These are phyloP conservation scores for Papiliotrema laurentii DNA, from an alignment of 1,284 basidiomycete species.

Conservation along the genomic window DNA sequence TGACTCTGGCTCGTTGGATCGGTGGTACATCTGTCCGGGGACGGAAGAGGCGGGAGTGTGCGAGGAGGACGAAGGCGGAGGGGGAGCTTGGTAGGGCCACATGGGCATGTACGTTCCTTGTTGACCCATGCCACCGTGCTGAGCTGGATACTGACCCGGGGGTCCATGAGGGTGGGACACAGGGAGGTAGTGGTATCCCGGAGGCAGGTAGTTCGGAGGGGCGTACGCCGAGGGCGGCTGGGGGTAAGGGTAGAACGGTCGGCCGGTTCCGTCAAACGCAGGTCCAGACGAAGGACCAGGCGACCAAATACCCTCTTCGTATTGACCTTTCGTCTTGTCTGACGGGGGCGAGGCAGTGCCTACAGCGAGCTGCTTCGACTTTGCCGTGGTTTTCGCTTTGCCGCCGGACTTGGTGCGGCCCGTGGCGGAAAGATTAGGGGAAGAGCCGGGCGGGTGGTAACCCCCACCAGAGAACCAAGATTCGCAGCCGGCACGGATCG, in stretches of 20 bases:
- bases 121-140: slow-evolving; percentile 12
- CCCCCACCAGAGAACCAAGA: slow-evolving; percentile 39
- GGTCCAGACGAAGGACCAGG: slow-evolving; percentile 28
- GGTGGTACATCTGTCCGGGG: background rate
- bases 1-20: background rate
- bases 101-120: slow-evolving; percentile 18
- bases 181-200: slow-evolving; percentile 34
- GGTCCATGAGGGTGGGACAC: slow-evolving; percentile 15
- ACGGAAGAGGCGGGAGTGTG: background rate
- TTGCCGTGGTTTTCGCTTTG: slow-evolving; percentile 27
- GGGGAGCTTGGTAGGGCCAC: slow-evolving; percentile 16
- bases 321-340: slow-evolving; percentile 1
- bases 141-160: background rate
- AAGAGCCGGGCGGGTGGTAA: slow-evolving; percentile 30
- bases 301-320: slow-evolving; percentile 5
- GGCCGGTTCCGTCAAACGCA: slow-evolving; percentile 25
- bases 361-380: slow-evolving; percentile 33
- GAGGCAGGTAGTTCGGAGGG: slow-evolving; percentile 12
- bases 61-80: slow-evolving; percentile 5
- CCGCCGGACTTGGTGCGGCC: slow-evolving; percentile 11
- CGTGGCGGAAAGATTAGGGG: slow-evolving; percentile 4
- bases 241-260: slow-evolving; percentile 8
- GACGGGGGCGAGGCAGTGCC: slow-evolving; percentile 17
- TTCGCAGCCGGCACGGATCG: slow-evolving; percentile 45
- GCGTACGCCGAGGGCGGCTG: background rate